A percentile compares a stretch with the other conserved stretches of the same genome.
These are phyloP conservation scores for Fusarium pininemorale DNA, from an alignment of 2,329 filamentous ascomycete genomes.

Conservation along the genomic window DNA sequence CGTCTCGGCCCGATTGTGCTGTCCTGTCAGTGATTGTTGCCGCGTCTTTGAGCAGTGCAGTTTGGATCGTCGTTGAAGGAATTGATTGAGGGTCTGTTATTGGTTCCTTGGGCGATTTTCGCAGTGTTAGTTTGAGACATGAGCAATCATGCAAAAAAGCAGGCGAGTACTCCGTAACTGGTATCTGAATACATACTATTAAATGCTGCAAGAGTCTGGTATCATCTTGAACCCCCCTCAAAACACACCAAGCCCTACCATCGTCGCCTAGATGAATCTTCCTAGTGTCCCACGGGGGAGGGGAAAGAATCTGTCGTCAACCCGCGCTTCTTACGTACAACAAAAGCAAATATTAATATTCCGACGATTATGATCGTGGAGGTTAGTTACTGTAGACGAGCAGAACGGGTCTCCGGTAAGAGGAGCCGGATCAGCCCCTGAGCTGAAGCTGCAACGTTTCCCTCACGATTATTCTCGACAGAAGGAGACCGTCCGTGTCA, in stretches of 20 bases:
- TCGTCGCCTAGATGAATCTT: background rate
- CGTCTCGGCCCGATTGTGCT: background rate
- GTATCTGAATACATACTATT: no score
- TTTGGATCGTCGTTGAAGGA: background rate
- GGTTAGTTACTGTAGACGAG: background rate
- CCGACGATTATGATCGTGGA: background rate
- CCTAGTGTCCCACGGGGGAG: slow-evolving; percentile 9
- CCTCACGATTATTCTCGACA: background rate
- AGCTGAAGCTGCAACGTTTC: slow-evolving; percentile 3
- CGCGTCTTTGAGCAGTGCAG: background rate
- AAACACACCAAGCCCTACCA: slow-evolving; percentile 10
- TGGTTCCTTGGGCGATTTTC: background rate
- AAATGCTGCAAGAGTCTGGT: background rate
- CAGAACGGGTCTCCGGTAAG: background rate
- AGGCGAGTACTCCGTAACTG: background rate
- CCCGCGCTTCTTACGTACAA: slow-evolving; percentile 3
- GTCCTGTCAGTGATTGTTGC: background rate
- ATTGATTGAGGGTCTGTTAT: background rate
- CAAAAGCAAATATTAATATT: background rate
- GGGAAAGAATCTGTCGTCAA: background rate
- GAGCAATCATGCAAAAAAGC: background rate
- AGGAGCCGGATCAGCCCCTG: slow-evolving; percentile 15
- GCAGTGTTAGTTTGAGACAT: background rate
- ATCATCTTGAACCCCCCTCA: background rate
- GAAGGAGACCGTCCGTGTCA: background rate